These are phyloP conservation scores for Podila clonocystis DNA, from an alignment of 192 early-diverging fungal species.

Conservation along the genomic window DNA sequence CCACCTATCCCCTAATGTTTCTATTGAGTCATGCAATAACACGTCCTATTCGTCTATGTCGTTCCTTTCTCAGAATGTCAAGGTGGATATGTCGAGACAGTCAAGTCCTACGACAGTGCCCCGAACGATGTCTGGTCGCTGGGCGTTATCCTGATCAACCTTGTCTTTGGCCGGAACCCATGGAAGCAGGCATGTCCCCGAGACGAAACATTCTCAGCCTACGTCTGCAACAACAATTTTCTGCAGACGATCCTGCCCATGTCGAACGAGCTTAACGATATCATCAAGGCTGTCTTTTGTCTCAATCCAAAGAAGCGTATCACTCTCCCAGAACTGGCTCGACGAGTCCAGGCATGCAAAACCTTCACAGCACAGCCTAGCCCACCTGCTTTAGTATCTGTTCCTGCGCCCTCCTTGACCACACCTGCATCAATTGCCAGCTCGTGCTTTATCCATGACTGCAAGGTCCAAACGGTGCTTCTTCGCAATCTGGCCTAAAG, in stretches of 20 bases:
- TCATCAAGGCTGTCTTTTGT: constrained; percentile 58
- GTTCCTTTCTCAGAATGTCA: constrained; percentile 60
- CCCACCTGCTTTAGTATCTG: neutral
- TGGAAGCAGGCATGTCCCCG: constrained; percentile 75
- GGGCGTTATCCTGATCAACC: constrained; percentile 94
- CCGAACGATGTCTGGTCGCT: constrained; percentile 92
- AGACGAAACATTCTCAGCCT: constrained; percentile 65
- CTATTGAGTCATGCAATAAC: neutral
- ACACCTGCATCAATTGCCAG: neutral
- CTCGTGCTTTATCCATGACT: neutral
- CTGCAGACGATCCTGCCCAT: constrained; percentile 68
- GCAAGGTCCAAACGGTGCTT: neutral
- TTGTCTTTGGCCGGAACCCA: constrained; percentile 84
- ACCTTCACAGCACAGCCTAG: constrained; percentile 49
- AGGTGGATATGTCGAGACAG: constrained; percentile 73
- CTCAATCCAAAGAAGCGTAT: constrained; percentile 58
- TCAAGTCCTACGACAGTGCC: constrained; percentile 63
- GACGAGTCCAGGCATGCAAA: constrained; percentile 55
- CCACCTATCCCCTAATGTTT: neutral
- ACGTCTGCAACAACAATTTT: constrained; percentile 63
- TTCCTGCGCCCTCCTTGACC: neutral
- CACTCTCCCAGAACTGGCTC: constrained; percentile 49
- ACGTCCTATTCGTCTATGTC: neutral
- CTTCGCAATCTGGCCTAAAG: neutral
- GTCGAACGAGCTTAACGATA: constrained; percentile 68